Evolutionary conservation across 2,329 filamentous ascomycete genomes (phyloP).

Genomic region (Cladosporium sp.): DNA sequence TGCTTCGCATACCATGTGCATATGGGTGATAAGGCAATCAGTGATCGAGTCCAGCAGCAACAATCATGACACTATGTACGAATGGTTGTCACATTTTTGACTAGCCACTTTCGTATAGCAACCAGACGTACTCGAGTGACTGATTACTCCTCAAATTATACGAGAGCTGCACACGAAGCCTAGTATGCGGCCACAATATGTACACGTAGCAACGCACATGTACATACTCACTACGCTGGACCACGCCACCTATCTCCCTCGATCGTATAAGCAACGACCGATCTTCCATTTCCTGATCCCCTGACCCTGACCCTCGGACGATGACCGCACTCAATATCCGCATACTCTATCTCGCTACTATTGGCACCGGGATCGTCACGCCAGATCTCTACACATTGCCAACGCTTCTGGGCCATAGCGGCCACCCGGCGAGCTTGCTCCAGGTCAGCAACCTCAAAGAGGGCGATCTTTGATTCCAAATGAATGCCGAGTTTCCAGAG

Average conservation of each 20-base stretch:
- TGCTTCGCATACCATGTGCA: too few species aligned
- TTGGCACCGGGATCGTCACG: slow-evolving; percentile 61
- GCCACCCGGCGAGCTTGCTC: slow-evolving; percentile 64
- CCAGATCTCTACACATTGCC: slow-evolving; percentile 62
- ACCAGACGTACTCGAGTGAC: too few species aligned
- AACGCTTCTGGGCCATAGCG: slow-evolving; percentile 34
- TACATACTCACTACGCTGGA: not conserved
- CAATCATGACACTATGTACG: too few species aligned
- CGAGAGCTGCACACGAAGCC: too few species aligned
- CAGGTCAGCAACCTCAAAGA: slow-evolving; percentile 70
- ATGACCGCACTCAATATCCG: slow-evolving; percentile 17
- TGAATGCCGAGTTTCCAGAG: slow-evolving; percentile 54
- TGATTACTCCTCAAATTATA: too few species aligned
- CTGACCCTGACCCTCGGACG: slow-evolving; percentile 25
- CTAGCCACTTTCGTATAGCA: too few species aligned
- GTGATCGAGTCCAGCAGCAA: too few species aligned
- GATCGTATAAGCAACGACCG: slow-evolving; percentile 40
- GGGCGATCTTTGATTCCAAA: slow-evolving; percentile 51
- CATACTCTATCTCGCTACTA: slow-evolving; percentile 33
- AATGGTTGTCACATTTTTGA: too few species aligned
- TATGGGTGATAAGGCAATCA: too few species aligned
- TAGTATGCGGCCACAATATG: too few species aligned
- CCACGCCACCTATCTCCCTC: slow-evolving; percentile 16
- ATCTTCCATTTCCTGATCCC: slow-evolving; percentile 41
- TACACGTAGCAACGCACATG: too few species aligned